Evolutionary conservation across 192 early-diverging fungal species (phyloP).

Genomic region (Nowakowskiella sp.): DNA sequence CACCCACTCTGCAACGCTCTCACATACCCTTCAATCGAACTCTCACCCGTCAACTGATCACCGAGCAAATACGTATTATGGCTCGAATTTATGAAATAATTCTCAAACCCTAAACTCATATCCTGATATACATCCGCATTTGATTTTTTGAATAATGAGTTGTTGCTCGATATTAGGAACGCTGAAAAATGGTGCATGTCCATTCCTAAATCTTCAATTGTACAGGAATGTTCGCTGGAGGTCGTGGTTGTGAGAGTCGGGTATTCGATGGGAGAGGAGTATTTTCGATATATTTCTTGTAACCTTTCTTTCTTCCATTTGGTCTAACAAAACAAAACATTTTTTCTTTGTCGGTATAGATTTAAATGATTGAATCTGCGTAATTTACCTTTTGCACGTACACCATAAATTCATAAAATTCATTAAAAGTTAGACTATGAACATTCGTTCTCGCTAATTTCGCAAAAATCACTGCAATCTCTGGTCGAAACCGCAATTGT

Average conservation of each 20-base stretch:
- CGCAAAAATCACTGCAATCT: slow-evolving; percentile 50
- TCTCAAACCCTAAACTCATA: slow-evolving; percentile 60
- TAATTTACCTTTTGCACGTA: slow-evolving; percentile 48
- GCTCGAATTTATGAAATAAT: slow-evolving; percentile 79
- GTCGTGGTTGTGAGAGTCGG: background rate
- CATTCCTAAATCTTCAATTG: slow-evolving; percentile 37
- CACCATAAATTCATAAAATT: slow-evolving; percentile 50
- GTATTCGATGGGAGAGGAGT: slow-evolving; percentile 9
- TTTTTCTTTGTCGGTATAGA: no score
- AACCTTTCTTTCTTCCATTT: slow-evolving; percentile 38
- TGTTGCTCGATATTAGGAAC: slow-evolving; percentile 57
- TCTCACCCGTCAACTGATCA: slow-evolving; percentile 70
- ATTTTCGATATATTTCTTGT: slow-evolving; percentile 51
- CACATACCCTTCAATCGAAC: slow-evolving; percentile 82
- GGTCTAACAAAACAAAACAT: slow-evolving; percentile 17
- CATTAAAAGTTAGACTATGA: slow-evolving; percentile 31
- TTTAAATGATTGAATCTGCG: slow-evolving; percentile 12
- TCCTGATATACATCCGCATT: slow-evolving; percentile 50
- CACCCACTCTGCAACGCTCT: slow-evolving; percentile 77
- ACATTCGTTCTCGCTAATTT: slow-evolving; percentile 21
- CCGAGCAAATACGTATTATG: slow-evolving; percentile 87
- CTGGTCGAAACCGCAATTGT: slow-evolving; percentile 50
- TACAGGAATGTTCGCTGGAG: slow-evolving; percentile 5
- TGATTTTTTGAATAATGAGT: slow-evolving; percentile 43
- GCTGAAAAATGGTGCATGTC: slow-evolving; percentile 56